Evolutionary conservation across 1,139 yeast genomes (phyloP), one percentile per base, ranked within the genome.

Genomic region (Insectozyma bohioensis): DNA sequence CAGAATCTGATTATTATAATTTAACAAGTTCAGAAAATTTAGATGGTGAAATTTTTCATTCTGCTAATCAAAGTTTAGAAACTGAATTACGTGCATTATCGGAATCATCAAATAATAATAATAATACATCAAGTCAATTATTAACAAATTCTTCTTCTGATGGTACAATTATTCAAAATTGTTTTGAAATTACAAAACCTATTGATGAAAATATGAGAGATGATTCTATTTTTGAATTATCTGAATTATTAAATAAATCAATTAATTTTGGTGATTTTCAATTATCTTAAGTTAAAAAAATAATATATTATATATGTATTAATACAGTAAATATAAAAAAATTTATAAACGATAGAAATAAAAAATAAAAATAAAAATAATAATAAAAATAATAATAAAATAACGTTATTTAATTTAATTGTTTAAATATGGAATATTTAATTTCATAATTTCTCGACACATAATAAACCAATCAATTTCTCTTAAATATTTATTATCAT

Each of bases 401-500:
- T 9, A 30, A 20, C 19, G 8, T 8, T 17, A 17, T 17, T 17
- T 17, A 17, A 17, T 18, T 30, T 34, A 45, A 26, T 49, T 40
- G 30, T 46, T 43, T 36, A 65, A 45, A 46, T 79, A 81, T 1
- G 83, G 85, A 44, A 72, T 70, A 58, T 90, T 90, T 59, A 90
- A 68, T 42, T 72, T 69, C 51, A 83, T 78, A 40, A 90, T 85
- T 49, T 88, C 95, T 28, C 95, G 74, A 56, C 97, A 86, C 54
- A 90, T 64, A n/a, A 85, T 71, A 52, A 79, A 85, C 97, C 97
- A 90, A 51, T 88, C 96, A 30, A 86, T 81, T 43, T 81, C 88
- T 22, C 95, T 62, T 24, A 78, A 54, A 24, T 45, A 36, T 10
- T 19, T 17, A 20, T 33, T 35, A 1, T 28, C 28, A 19, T 30